Conservation (phyloP, 129 eudicot species). For the Glebionis coronaria region DNA sequence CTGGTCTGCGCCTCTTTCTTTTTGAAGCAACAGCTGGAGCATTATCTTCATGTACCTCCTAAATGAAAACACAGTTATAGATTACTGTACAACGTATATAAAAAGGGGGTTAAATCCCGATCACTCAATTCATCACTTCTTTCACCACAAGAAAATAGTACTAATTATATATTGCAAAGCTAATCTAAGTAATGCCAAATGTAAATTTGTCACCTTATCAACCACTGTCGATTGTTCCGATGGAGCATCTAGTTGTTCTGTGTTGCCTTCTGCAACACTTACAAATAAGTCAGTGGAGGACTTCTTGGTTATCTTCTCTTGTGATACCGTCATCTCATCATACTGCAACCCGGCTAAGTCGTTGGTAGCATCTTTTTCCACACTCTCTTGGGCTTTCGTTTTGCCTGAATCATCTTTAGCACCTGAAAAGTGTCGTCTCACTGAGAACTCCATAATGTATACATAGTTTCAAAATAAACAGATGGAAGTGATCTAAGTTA, state of each 20-base stretch:
- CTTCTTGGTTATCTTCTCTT: conserved; percentile 19
- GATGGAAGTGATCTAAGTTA: background rate
- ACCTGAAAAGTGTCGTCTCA: conserved; percentile 32
- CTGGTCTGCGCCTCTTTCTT: conserved; percentile 70
- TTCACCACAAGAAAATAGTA: background rate
- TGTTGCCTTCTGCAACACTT: conserved; percentile 16
- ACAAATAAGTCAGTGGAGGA: conserved; percentile 10
- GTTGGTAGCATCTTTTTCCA: conserved; percentile 19
- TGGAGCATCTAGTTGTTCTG: conserved; percentile 25
- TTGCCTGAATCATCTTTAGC: conserved; percentile 15
- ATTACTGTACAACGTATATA: background rate
- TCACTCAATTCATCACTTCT: background rate
- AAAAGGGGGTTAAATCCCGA: too few relatives aligned
- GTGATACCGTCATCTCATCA: conserved; percentile 27
- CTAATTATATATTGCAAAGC: background rate
- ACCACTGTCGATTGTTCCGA: conserved; percentile 16
- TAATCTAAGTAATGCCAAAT: background rate
- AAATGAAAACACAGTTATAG: conserved; percentile 17
- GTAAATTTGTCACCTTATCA: conserved; percentile 26
- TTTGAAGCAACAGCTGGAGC: conserved; percentile 31
- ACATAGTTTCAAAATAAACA: background rate
- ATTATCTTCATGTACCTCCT: conserved; percentile 42
- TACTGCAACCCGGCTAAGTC: conserved; percentile 37
- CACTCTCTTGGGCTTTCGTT: conserved; percentile 23
- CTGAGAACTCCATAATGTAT: conserved; percentile 7